phyloP scores from a whole-genome alignment of 73 alveolate genomes.

The Durusdinium trenchii region DNA sequence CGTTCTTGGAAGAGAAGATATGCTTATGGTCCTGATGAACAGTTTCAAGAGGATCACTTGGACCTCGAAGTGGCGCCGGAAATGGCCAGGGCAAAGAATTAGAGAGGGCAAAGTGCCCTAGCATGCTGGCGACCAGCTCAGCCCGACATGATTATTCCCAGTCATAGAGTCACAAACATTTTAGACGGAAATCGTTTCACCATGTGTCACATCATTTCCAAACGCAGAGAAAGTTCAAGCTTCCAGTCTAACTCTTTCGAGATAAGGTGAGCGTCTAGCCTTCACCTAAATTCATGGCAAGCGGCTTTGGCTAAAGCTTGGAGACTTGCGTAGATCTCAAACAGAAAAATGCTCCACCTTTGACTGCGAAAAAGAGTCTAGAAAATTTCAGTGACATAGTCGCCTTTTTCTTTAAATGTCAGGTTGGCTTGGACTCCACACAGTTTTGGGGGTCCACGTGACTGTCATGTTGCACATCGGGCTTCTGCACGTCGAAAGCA shows the following conservation, averaged over 20 bases:
- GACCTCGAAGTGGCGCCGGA: slow-evolving; percentile 95
- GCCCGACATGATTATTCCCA: too few species aligned
- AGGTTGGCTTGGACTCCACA: slow-evolving; percentile 38
- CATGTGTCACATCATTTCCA: too few species aligned
- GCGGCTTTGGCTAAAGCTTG: too few species aligned
- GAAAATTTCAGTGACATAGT: neutral
- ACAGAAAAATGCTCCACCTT: too few species aligned
- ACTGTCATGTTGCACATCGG: neutral
- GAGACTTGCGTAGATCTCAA: too few species aligned
- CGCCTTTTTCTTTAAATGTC: neutral
- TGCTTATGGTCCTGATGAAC: neutral
- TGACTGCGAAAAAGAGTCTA: neutral
- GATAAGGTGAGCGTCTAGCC: neutral
- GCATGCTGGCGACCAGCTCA: too few species aligned
- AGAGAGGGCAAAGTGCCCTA: slow-evolving; percentile 35
- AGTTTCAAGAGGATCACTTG: slow-evolving; percentile 47
- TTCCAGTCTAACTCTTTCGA: too few species aligned
- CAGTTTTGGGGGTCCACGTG: slow-evolving; percentile 46
- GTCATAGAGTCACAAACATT: too few species aligned
- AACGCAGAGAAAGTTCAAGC: too few species aligned
- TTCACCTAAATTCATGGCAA: slow-evolving; percentile 9
- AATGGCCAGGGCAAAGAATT: slow-evolving; percentile 40
- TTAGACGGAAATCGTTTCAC: too few species aligned
- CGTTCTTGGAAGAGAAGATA: neutral
- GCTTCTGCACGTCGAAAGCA: slow-evolving; percentile 93